Evolutionary conservation across 164 flowering plant species (phyloP).

Genomic region (Sextonia rubra): DNA sequence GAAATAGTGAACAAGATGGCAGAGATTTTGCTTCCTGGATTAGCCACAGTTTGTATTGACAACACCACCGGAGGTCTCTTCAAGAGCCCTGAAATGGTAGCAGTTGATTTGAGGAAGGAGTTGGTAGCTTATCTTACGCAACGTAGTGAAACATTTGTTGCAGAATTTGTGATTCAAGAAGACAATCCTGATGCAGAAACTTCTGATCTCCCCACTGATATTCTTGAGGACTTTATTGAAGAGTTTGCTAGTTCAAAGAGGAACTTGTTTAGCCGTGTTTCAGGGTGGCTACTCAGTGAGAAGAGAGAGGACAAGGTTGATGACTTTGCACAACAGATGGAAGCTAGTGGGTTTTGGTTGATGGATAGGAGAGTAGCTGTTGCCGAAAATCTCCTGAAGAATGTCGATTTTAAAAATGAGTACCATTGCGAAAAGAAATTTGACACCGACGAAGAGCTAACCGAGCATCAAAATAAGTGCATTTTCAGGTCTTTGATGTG

Average conservation of each 20-base stretch:
- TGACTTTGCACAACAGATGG: slow-evolving; percentile 86
- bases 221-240: slow-evolving; percentile 61
- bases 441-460: slow-evolving; percentile 39
- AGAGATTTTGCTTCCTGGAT: slow-evolving; percentile 22
- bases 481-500: slow-evolving; percentile 55
- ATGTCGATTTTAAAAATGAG: slow-evolving; percentile 55
- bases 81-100: slow-evolving; percentile 51
- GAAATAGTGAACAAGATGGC: slow-evolving; percentile 27
- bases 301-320: slow-evolving; percentile 84
- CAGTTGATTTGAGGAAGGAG: slow-evolving; percentile 69
- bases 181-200: slow-evolving; percentile 35
- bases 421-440: slow-evolving; percentile 62
- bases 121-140: slow-evolving; percentile 63
- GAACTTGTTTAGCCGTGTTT: slow-evolving; percentile 67
- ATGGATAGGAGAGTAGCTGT: slow-evolving; percentile 52
- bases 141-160: slow-evolving; percentile 64
- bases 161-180: slow-evolving; percentile 57
- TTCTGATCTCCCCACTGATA: slow-evolving; percentile 60
- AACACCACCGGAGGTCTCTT: slow-evolving; percentile 27
- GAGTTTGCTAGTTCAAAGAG: slow-evolving; percentile 61
- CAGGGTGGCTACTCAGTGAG: slow-evolving; percentile 83
- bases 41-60: slow-evolving; percentile 30
- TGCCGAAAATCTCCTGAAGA: slow-evolving; percentile 57
- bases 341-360: slow-evolving; percentile 68
- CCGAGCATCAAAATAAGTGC: slow-evolving; percentile 40